Base-by-base conservation (phyloP, 2,329 filamentous ascomycete genomes). In the Thermothelomyces thermophilus region DNA sequence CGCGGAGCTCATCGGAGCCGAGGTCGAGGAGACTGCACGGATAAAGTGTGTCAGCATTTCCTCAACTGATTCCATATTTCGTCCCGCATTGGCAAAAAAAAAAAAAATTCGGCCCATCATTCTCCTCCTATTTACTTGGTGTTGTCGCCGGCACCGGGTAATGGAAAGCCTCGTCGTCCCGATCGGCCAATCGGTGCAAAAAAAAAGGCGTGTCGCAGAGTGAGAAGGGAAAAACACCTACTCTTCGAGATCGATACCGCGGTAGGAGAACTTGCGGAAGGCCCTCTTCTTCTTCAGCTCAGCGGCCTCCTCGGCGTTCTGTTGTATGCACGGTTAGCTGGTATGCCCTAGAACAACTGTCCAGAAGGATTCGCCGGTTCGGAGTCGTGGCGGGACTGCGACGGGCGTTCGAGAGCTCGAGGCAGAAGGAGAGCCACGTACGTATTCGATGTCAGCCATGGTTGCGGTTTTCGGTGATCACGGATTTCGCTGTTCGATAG, bases 231-330 rank as follows among this genome's bases (percentile, higher is more conserved):
- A 34, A 9, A 31, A 31, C 22, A 79, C 90, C 70, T 90, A 96
- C 91, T 95, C 88, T 75, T 98, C 93, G 74, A 98, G 90, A 76
- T 98, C 93, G 75, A 98, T 88, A 71, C 93, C 93, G 73, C 93
- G 88, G 88, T 96, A 98, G 66, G 90, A 93, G 74, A 97, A 98
- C 86, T 97, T 98, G 80, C 90, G 87, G 87, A 97, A 96, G 67
- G 90, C 80, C 91, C 93, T 95, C 82, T 86, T 95, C 83, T 88
- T 95, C 90, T 97, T 98, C 77, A 98, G 80, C 87, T 96, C 93
- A 73, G 90, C 91, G 77, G 91, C 91, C 83, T 93, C 88, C 81
- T 94, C 90, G 73, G 90, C 85, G 80, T 96, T 91, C 90, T 95
- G 68, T 65, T 54, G 53, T 50, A 19, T 17, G 34, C 41, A 39